A percentile compares a stretch with the other conserved stretches of the same genome.
Evolutionary conservation across 2,329 filamentous ascomycete species (phyloP).

Genomic region (Colletotrichum gigasporum): DNA sequence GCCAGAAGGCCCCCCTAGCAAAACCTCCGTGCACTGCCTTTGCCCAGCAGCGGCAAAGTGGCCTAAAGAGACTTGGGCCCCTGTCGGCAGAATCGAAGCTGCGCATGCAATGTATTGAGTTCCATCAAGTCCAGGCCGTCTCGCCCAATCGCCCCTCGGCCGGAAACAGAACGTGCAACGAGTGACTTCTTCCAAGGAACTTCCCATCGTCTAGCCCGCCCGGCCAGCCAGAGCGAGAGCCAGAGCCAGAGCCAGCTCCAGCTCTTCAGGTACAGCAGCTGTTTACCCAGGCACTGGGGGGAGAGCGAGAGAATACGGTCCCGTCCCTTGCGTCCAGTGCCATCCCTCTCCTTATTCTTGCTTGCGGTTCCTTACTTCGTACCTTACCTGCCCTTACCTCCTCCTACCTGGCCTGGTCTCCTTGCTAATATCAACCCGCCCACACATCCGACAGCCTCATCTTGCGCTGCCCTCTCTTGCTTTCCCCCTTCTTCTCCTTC

Average conservation of each 20-base stretch:
- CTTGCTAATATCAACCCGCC: not conserved
- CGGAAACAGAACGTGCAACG: constrained; percentile 16
- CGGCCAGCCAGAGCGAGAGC: too few relatives aligned
- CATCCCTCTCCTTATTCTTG: not conserved
- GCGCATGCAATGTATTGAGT: not conserved
- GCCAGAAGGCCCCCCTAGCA: not conserved
- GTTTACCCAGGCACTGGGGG: too few relatives aligned
- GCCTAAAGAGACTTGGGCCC: not conserved
- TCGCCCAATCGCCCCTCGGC: constrained; percentile 19
- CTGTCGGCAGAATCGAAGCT: not conserved
- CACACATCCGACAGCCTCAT: not conserved
- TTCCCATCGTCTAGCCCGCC: not conserved
- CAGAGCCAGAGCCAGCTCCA: too few relatives aligned
- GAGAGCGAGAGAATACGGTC: too few relatives aligned
- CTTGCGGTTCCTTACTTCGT: not conserved
- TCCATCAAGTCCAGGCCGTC: not conserved
- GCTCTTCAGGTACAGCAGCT: too few relatives aligned
- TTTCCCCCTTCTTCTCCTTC: not conserved
- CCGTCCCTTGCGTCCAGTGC: too few relatives aligned
- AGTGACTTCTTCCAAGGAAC: not conserved
- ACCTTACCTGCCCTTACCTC: not conserved
- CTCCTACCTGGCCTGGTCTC: not conserved
- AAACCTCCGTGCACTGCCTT: constrained; percentile 11
- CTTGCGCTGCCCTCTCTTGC: not conserved
- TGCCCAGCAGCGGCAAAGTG: not conserved